Percentiles rank a stretch among this genome's conserved stretches.
phyloP scores from a whole-genome alignment of 1,139 yeast genomes.

The Hyphopichia wangnamkhiaoensis region DNA sequence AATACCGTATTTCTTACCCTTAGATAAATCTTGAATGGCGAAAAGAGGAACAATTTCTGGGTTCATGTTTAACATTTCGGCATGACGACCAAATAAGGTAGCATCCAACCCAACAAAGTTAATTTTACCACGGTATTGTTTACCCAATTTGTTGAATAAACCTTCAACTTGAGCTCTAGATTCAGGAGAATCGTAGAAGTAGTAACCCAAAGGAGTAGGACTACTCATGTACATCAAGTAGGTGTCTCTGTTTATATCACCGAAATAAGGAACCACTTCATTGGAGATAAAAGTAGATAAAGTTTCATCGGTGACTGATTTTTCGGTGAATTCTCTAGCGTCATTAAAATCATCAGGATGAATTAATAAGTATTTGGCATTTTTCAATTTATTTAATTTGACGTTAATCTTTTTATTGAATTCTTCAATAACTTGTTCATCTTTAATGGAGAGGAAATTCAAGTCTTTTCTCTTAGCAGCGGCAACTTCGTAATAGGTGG shows the following conservation, averaged over 20 bases:
- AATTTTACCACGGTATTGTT: conserved; percentile 74
- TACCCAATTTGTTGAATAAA: conserved; percentile 63
- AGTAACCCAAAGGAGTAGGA: conserved; percentile 79
- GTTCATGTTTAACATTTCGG: conserved; percentile 82
- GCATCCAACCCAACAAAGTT: conserved; percentile 92
- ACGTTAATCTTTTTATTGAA: conserved; percentile 25
- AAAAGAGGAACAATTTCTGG: conserved; percentile 84
- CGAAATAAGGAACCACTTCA: conserved; percentile 84
- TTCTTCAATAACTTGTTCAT: conserved; percentile 30
- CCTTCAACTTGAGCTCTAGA: conserved; percentile 60
- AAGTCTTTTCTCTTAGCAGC: conserved; percentile 58
- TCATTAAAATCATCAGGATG: conserved; percentile 39
- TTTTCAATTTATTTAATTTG: conserved; percentile 19
- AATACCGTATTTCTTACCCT: conserved; percentile 76
- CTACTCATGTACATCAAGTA: conserved; percentile 74
- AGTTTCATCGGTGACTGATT: conserved; percentile 20
- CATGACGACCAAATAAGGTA: conserved; percentile 79
- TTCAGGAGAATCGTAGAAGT: conserved; percentile 73
- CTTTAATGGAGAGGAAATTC: conserved; percentile 59
- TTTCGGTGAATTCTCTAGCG: conserved; percentile 26
- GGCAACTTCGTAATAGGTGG: conserved; percentile 58
- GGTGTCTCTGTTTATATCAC: conserved; percentile 85
- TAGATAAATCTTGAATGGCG: conserved; percentile 73
- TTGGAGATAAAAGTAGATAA: conserved; percentile 59
- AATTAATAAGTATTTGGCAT: conserved; percentile 34